Evolutionary conservation across 805 yeast species (phyloP).

Genomic region (Sporopachydermia lactativora): DNA sequence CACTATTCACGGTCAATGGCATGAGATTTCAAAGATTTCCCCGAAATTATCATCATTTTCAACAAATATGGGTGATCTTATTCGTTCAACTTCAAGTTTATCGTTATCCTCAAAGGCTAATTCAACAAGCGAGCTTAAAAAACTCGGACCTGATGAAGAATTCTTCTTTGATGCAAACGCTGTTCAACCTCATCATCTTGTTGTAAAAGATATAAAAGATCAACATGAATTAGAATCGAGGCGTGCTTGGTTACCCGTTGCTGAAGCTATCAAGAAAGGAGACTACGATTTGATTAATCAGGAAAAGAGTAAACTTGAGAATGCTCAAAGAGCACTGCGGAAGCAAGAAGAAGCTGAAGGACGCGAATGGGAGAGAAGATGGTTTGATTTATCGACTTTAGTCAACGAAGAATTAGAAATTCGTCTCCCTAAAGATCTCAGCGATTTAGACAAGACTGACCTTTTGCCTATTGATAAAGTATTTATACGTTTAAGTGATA

Average conservation of each 20-base stretch:
- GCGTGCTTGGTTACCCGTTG: conserved; percentile 82
- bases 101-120: conserved; percentile 14
- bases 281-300: conserved; percentile 62
- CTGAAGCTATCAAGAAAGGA: conserved; percentile 67
- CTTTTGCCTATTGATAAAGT: neutral
- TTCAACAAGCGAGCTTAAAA: conserved; percentile 6
- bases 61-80: conserved; percentile 15
- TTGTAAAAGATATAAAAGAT: conserved; percentile 68
- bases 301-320: conserved; percentile 70
- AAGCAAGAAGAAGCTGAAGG: conserved; percentile 56
- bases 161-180: conserved; percentile 51
- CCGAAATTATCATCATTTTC: conserved; percentile 35
- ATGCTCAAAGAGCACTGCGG: conserved; percentile 72
- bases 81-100: conserved; percentile 13
- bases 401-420: conserved; percentile 20
- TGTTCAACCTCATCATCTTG: conserved; percentile 36
- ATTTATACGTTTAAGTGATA: conserved; percentile 23
- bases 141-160: conserved; percentile 28
- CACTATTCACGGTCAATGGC: conserved; percentile 89
- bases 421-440: conserved; percentile 23
- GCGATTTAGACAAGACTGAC: conserved; percentile 7
- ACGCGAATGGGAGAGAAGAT: conserved; percentile 59
- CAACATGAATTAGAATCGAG: conserved; percentile 77
- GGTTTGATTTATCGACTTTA: conserved; percentile 39
- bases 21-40: conserved; percentile 52